Base-by-base conservation (phyloP, 2,329 filamentous ascomycete species). In the Akanthomyces lecanii region DNA sequence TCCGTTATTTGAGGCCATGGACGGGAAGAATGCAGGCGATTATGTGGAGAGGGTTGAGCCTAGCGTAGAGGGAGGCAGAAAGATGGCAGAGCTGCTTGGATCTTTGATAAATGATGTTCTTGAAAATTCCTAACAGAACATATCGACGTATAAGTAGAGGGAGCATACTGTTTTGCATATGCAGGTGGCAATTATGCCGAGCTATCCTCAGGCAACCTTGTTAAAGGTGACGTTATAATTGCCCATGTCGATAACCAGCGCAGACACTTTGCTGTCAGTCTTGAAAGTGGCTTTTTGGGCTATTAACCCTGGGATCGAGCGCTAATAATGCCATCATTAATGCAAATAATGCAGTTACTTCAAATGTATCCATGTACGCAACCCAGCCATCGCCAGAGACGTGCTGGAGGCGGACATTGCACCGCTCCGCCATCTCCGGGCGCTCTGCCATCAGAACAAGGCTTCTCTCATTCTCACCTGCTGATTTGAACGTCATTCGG, bases 1-100 rank as follows among this genome's bases (percentile, higher is more conserved):
- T 21, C 12, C 55, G 36, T 30, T 54, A 23, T 63, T 52, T 33
- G 40, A 53, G 54, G 40, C 38, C 25, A 23, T 59, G 54, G 40
- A 54, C 10, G 30, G 54, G 3, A 54, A 63, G 54, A n/a, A 45
- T 16, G n/a, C 30, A 5, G 48, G 11, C 0, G 61, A 63, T n/a
- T 54, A 63, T 21, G 54, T 42, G 21, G 54, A 59, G 40, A 59
- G 55, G 21, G 62, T 63, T 36, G 62, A 60, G 55, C 62, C 62
- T 48, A 63, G 61, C 10, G 61, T 58, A 21, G 33, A 57, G 25
- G 61, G 61, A 6, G 61, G 61, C 1, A 36, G 61, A 25, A 58
- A 63, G 12, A 57, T 63, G 61, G 53, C 61, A 8, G 44, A n/a
- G 28, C n/a, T 59, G n/a, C 18, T 59, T 3, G 55, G 10, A 8